Evolutionary conservation across 305 asterid species (phyloP).

Genomic region (Rubia tinctorum): DNA sequence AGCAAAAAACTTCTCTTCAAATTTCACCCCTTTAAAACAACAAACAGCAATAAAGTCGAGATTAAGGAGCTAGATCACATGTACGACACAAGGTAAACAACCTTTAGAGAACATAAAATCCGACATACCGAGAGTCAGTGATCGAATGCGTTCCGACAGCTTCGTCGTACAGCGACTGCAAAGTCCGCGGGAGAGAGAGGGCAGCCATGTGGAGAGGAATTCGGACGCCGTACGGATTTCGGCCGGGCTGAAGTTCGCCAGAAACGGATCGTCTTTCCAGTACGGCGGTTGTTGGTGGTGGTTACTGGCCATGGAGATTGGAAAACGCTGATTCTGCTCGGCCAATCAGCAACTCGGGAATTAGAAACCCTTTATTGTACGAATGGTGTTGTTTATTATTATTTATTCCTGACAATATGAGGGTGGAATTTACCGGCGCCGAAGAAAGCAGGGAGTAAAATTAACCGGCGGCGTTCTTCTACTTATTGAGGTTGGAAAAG

Average conservation of each 20-base stretch:
- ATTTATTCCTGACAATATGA: no score
- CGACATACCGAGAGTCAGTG: slow-evolving; percentile 38
- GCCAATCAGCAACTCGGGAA: not conserved
- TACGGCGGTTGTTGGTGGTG: slow-evolving; percentile 5
- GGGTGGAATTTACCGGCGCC: no score
- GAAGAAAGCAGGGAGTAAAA: no score
- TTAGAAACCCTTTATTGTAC: no score
- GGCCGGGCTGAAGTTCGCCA: slow-evolving; percentile 42
- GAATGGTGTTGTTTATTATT: no score
- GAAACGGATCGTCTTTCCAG: slow-evolving; percentile 43
- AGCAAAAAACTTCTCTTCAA: not conserved
- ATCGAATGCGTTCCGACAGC: slow-evolving; percentile 74
- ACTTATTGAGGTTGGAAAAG: no score
- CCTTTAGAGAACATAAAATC: not conserved
- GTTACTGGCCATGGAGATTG: slow-evolving; percentile 30
- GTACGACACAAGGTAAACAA: not conserved
- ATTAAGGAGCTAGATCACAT: not conserved
- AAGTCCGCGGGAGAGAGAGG: slow-evolving; percentile 76
- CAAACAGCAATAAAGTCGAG: not conserved
- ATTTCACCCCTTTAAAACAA: no score
- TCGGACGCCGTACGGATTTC: slow-evolving; percentile 77
- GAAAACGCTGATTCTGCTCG: slow-evolving; percentile 10
- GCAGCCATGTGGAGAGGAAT: slow-evolving; percentile 81
- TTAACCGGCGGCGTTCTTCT: no score
- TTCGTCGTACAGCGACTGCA: slow-evolving; percentile 56